Percentiles rank a stretch among this genome's conserved stretches.
Conservation (phyloP, 768 basidiomycete genomes). For the Cystofilobasidium capitatum region DNA sequence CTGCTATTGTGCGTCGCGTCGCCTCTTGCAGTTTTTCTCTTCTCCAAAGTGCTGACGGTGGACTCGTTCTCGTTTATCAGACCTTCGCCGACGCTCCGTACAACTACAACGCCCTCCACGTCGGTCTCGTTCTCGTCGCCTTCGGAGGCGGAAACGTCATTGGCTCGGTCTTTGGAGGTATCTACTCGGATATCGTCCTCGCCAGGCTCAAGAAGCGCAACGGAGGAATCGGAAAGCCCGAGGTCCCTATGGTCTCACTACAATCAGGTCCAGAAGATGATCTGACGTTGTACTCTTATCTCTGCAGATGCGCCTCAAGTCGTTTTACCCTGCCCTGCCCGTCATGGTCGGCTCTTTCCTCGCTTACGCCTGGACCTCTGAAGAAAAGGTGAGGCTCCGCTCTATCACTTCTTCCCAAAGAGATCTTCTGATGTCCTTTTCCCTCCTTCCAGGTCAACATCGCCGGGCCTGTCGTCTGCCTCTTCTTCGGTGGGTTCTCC, state of each 20-base stretch:
- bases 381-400: conserved; percentile 38
- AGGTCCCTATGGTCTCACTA: conserved; percentile 50
- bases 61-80: neutral
- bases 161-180: conserved; percentile 47
- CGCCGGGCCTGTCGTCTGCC: conserved; percentile 57
- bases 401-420: neutral
- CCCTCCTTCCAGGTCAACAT: conserved; percentile 47
- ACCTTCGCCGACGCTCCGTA: conserved; percentile 41
- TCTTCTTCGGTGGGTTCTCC: conserved; percentile 65
- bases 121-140: conserved; percentile 66
- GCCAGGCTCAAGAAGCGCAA: conserved; percentile 43
- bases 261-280: no score
- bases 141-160: conserved; percentile 45
- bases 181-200: conserved; percentile 52
- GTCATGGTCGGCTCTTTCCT: conserved; percentile 54
- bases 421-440: neutral
- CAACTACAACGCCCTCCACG: conserved; percentile 55
- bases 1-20: conserved; percentile 46
- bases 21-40: neutral
- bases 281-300: neutral
- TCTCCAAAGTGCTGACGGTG: neutral
- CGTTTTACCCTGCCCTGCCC: conserved; percentile 43
- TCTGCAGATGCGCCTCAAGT: conserved; percentile 2
- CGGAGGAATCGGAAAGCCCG: conserved; percentile 51
- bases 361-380: conserved; percentile 65